Base-by-base conservation (phyloP, 768 basidiomycete species). In the Boletus reticuloceps region DNA sequence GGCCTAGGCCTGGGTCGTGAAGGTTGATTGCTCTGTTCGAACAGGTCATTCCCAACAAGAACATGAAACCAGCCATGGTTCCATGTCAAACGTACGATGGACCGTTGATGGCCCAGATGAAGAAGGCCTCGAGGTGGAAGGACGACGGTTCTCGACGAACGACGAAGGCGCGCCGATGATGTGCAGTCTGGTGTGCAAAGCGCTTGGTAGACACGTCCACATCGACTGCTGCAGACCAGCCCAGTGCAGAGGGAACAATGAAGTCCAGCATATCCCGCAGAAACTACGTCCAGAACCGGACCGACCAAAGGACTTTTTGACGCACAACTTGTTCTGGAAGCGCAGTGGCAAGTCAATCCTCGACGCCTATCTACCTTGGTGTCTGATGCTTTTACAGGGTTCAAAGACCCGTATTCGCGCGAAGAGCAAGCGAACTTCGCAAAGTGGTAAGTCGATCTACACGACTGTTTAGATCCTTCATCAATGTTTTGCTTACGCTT, bases 91-190 rank as follows among this genome's bases (percentile, higher is more conserved):
- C 47, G 79, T 79, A 1, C 72, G 72, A 20, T 86, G 85, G 85
- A 66, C 78, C 1, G 60, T 85, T 11, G 80, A 84, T 44, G 78
- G 76, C 4, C 73, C 76, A 2, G 79, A 82, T n/a, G 80, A 75
- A 27, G 64, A 57, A 27, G 68, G 69, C 19, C 54, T 84, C 6
- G 84, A 84, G 54, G 65, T 84, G 10, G 75, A 76, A 45, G 82
- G 82, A 1, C 75, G 77, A 49, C 79, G 75, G 49, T 85, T 81
- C 62, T 79, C 75, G 6, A 62, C 77, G 0, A 74, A 75, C 38
- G 81, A 83, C 43, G 78, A 80, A 31, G 82, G 83, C 9, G 82
- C 82, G 1, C 84, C 84, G 1, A 82, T 84, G 80, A 75, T 84
- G 72, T 85, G 84, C 65, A 83, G 72, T 44, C 63, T 83, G 19